Base-by-base conservation (phyloP, 495 filamentous ascomycete genomes). In the Penicillium salamii region DNA sequence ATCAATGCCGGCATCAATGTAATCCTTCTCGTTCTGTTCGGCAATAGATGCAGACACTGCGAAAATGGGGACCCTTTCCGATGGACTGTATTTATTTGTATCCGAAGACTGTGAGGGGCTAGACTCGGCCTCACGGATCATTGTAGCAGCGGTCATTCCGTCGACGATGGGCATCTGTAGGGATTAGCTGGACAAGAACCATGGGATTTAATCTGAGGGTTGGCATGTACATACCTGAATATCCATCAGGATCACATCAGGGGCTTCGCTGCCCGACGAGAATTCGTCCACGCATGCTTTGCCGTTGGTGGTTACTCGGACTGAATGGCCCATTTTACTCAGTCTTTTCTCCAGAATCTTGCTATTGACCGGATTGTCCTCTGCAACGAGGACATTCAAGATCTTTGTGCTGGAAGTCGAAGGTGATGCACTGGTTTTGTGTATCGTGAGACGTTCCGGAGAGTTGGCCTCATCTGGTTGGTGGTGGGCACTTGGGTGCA, bases 201-300 rank as follows among this genome's bases (percentile, higher is more conserved):
- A 26, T 3, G 8, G 23, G 23, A 26, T 26, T n/a, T n/a, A 26
- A 26, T 26, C 8, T 26, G 23, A 26, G 4, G 8, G 3, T 8
- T 8, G 23, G 23, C 23, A 26, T 3, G 8, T 26, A 26, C 23
- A 26, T 26, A 26, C 23, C 23, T 26, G 23, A 26, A 26, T 26
- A 61, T 97, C 92, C 92, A 97, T 97, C 60, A 97, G 74, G 15
- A 97, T 74, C n/a, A 91, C 84, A 65, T 97, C 91, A 56, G 85
- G 95, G n/a, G 45, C 63, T 34, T 57, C 59, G 1, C 79, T 72
- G 34, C 79, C 76, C 18, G 86, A 82, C 20, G 64, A 70, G 59
- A 89, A 92, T 5, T 78, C 71, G 39, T 75, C 74, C 0, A 87
- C 88, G 58, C 92, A 97, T 52, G 91, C 90, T 62, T 95, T 85